A percentile compares a stretch with the other conserved stretches of the same genome.
phyloP scores from a whole-genome alignment of 306 rosid species.

The Vigna reflexopilosa region DNA sequence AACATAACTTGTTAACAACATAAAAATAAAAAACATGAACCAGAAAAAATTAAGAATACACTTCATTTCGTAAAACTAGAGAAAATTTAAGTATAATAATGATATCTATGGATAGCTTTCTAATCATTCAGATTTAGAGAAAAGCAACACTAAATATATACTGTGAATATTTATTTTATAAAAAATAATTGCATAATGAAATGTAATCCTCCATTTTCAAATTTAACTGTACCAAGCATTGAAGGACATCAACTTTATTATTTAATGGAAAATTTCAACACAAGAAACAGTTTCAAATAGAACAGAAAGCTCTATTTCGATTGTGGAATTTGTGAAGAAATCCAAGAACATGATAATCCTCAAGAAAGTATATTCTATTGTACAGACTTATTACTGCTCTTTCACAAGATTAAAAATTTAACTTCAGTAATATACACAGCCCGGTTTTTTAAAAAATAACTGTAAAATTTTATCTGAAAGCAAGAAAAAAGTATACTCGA shows the following conservation, averaged over 20 bases:
- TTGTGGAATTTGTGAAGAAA: neutral
- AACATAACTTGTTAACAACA: constrained; percentile 41
- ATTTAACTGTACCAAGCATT: constrained; percentile 1
- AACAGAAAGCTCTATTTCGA: neutral
- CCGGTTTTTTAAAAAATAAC: too few species aligned
- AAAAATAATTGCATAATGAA: neutral
- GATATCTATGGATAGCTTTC: neutral
- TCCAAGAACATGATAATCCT: neutral
- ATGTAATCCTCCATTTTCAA: constrained; percentile 19
- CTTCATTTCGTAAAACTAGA: constrained; percentile 21
- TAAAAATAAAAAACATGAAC: neutral
- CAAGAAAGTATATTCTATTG: neutral
- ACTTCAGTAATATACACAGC: too few species aligned
- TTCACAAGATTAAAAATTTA: too few species aligned
- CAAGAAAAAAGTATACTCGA: too few species aligned
- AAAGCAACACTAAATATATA: constrained; percentile 2
- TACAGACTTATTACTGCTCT: neutral
- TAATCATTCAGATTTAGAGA: too few species aligned
- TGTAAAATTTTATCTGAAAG: too few species aligned
- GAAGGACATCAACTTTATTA: constrained; percentile 12
- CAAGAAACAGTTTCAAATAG: neutral
- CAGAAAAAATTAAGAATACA: neutral
- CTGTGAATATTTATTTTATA: neutral
- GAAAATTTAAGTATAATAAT: constrained; percentile 17
- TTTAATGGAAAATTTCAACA: neutral